Conservation (phyloP, 2,329 filamentous ascomycete species). For the Penicillium frequentans region DNA sequence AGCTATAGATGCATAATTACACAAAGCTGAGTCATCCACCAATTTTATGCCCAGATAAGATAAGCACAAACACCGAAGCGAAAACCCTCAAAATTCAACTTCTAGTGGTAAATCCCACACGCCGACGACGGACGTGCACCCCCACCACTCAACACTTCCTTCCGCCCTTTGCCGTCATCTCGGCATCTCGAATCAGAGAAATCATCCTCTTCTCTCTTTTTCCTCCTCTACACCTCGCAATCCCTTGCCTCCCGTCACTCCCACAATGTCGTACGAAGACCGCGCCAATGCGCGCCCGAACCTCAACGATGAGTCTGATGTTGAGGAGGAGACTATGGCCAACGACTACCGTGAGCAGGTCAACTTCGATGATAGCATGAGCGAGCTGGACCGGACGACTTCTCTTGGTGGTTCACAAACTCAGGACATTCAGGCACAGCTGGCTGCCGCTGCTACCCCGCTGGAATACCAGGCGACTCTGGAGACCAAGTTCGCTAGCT, state of each 20-base stretch:
- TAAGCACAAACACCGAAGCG: conserved; percentile 47
- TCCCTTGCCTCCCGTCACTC: conserved; percentile 10
- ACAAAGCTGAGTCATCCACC: conserved; percentile 29
- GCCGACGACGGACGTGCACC: conserved; percentile 32
- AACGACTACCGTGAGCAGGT: conserved; percentile 97
- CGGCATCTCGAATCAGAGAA: conserved; percentile 15
- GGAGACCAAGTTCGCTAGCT: conserved; percentile 97
- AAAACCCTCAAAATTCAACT: conserved; percentile 49
- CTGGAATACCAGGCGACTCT: conserved; percentile 94
- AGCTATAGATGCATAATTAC: too few species aligned
- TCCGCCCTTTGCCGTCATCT: conserved; percentile 20
- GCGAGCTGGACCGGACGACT: conserved; percentile 74
- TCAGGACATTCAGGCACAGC: conserved; percentile 90
- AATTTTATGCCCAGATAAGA: conserved; percentile 41
- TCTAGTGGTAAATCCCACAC: conserved; percentile 39
- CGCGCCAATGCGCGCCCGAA: conserved; percentile 43
- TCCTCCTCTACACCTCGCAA: conserved; percentile 1
- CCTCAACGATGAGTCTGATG: conserved; percentile 80
- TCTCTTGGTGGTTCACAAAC: conserved; percentile 71
- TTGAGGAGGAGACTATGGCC: conserved; percentile 92
- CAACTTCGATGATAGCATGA: conserved; percentile 84
- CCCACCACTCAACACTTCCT: conserved; percentile 19
- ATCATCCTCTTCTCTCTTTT: conserved; percentile 10
- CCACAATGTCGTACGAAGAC: conserved; percentile 48
- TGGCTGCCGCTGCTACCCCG: conserved; percentile 88